phyloP scores from a whole-genome alignment of 805 yeast species.

The Isabelozyma gotoi region DNA sequence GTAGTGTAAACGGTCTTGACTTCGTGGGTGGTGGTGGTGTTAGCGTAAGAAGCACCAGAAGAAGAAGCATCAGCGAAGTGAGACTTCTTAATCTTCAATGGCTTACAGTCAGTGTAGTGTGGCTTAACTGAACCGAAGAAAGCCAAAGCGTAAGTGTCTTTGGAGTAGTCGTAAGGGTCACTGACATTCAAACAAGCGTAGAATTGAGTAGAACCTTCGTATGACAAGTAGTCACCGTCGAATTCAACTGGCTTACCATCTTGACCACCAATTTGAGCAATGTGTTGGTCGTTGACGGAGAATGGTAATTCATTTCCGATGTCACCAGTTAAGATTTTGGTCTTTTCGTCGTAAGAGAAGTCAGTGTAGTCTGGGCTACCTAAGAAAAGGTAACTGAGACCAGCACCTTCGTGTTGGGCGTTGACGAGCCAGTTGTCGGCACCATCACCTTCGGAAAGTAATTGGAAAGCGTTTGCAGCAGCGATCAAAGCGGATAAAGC shows the following conservation, averaged over 20 bases:
- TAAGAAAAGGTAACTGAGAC: constrained; percentile 28
- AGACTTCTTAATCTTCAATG: constrained; percentile 25
- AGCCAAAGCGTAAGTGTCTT: constrained; percentile 13
- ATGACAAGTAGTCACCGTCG: constrained; percentile 13
- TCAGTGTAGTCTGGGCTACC: constrained; percentile 12
- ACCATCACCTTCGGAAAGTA: constrained; percentile 13
- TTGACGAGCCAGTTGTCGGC: constrained; percentile 18
- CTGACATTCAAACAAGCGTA: constrained; percentile 25
- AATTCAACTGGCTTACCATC: constrained; percentile 7
- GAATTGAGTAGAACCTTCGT: constrained; percentile 17
- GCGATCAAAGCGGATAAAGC: background rate
- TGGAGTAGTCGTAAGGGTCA: constrained; percentile 29
- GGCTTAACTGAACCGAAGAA: constrained; percentile 1
- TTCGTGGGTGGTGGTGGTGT: background rate
- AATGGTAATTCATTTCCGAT: background rate
- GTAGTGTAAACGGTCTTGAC: constrained; percentile 42
- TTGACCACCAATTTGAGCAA: constrained; percentile 11
- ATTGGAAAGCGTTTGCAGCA: background rate
- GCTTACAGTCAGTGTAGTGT: background rate
- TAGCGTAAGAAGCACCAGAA: constrained; percentile 1
- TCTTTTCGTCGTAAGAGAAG: constrained; percentile 17
- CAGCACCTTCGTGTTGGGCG: constrained; percentile 39
- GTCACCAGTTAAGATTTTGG: background rate
- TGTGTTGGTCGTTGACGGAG: too few species aligned
- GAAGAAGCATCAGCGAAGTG: constrained; percentile 39